These are phyloP conservation scores for Odonthalia washingtoniensis DNA, from an alignment of 31 red algal genomes.

Conservation along the genomic window DNA sequence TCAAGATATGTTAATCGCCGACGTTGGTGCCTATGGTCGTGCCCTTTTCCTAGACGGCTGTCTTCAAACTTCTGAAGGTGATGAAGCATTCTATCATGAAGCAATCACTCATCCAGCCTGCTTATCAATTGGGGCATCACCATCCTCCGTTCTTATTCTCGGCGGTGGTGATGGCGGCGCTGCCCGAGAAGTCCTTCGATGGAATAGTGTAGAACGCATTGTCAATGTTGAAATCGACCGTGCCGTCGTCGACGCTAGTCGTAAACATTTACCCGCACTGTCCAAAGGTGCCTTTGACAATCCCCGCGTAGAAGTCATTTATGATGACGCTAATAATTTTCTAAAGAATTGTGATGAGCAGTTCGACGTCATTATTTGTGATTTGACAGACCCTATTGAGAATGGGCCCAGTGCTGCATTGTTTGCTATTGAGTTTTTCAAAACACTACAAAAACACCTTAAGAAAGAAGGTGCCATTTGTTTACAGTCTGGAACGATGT, in stretches of 20 bases:
- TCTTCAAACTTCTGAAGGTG: constrained; percentile 84
- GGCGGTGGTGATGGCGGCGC: constrained; percentile 94
- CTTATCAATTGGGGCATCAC: constrained; percentile 57
- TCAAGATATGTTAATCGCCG: constrained; percentile 82
- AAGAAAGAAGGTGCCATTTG: constrained; percentile 64
- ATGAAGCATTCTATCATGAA: constrained; percentile 97
- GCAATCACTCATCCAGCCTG: constrained; percentile 84
- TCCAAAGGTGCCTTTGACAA: constrained; percentile 76
- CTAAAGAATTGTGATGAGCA: constrained; percentile 40
- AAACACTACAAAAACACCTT: constrained; percentile 52
- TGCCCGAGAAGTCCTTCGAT: constrained; percentile 85
- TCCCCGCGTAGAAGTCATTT: constrained; percentile 27
- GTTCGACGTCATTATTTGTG: constrained; percentile 94
- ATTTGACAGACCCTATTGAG: constrained; percentile 96
- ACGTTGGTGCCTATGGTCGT: constrained; percentile 88
- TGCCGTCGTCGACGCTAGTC: constrained; percentile 76
- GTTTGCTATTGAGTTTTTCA: constrained; percentile 89
- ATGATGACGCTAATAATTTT: constrained; percentile 76
- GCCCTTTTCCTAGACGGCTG: constrained; percentile 91
- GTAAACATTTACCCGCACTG: constrained; percentile 67
- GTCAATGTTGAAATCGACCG: constrained; percentile 92
- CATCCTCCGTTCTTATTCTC: constrained; percentile 73
- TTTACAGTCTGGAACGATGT: constrained; percentile 81
- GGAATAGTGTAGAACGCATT: constrained; percentile 66
- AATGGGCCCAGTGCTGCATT: constrained; percentile 74